Percentiles rank a stretch among this genome's conserved stretches.
These are phyloP conservation scores for Suillus subaureus DNA, from an alignment of 768 basidiomycete species.

Conservation along the genomic window DNA sequence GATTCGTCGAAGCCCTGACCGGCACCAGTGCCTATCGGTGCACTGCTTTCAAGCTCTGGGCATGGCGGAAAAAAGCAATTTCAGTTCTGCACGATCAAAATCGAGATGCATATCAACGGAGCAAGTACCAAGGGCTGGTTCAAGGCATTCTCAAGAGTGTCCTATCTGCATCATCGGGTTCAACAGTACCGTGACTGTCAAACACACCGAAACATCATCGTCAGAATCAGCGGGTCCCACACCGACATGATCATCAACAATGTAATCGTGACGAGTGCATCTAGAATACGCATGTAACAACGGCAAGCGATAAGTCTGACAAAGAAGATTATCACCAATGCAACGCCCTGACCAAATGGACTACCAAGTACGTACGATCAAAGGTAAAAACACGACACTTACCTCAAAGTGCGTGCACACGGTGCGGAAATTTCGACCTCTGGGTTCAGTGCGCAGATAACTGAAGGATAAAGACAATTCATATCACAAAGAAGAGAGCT, in stretches of 20 bases:
- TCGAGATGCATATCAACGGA: not conserved
- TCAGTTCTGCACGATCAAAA: not conserved
- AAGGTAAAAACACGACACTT: constrained; percentile 5
- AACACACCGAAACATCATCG: not conserved
- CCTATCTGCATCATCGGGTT: not conserved
- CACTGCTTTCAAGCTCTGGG: not conserved
- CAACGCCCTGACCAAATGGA: not conserved
- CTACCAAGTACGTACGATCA: constrained; percentile 4
- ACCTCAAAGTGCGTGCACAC: constrained; percentile 13
- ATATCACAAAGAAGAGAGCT: constrained; percentile 4
- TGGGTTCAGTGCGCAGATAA: not conserved
- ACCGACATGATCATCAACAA: not conserved
- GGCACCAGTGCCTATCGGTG: not conserved
- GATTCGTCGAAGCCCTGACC: not conserved
- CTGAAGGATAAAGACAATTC: constrained; percentile 6
- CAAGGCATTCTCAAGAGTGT: not conserved
- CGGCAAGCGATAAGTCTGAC: constrained; percentile 7
- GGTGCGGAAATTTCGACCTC: not conserved
- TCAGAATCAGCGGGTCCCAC: not conserved
- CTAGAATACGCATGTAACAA: constrained; percentile 7
- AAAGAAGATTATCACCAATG: not conserved
- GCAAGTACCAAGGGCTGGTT: not conserved
- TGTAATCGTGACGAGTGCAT: constrained; percentile 5
- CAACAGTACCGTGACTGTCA: not conserved
- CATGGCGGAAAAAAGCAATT: not conserved